phyloP scores from a whole-genome alignment of 352 stramenopile genomes.

The Pythium dissimile region DNA sequence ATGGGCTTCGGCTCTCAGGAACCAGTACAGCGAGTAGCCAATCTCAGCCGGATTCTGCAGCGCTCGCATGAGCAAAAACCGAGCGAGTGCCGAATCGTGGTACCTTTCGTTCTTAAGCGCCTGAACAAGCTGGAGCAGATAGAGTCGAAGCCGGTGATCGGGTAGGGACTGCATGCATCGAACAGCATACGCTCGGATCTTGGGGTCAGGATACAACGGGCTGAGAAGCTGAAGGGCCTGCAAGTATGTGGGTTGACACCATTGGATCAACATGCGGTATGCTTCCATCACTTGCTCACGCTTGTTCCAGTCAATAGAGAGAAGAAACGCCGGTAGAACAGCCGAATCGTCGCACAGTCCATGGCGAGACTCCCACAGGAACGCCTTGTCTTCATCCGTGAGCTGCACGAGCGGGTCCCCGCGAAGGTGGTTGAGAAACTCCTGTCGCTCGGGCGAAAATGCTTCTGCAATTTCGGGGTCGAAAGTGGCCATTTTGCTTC shows the following conservation, averaged over 20 bases:
- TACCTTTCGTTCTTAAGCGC: conserved; percentile 83
- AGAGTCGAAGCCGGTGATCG: conserved; percentile 86
- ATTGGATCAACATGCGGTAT: conserved; percentile 75
- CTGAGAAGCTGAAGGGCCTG: conserved; percentile 88
- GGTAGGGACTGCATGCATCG: conserved; percentile 83
- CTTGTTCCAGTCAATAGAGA: conserved; percentile 83
- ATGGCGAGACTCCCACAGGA: conserved; percentile 71
- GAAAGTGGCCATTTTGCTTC: neutral
- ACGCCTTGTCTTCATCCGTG: conserved; percentile 47
- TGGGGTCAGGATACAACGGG: conserved; percentile 83
- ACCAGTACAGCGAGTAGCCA: conserved; percentile 84
- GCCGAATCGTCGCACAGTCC: conserved; percentile 63
- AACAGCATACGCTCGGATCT: conserved; percentile 91
- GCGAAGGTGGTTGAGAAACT: conserved; percentile 48
- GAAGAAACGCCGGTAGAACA: conserved; percentile 81
- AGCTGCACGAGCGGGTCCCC: conserved; percentile 64
- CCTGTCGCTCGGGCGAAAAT: conserved; percentile 34
- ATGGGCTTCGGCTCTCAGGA: conserved; percentile 68
- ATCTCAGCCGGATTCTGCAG: conserved; percentile 75
- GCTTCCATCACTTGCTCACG: conserved; percentile 73
- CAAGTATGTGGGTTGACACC: conserved; percentile 74
- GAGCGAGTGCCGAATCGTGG: conserved; percentile 74
- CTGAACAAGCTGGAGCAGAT: conserved; percentile 84
- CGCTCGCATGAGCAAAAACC: conserved; percentile 73
- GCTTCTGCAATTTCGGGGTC: conserved; percentile 21